Evolutionary conservation across 2,329 filamentous ascomycete species (phyloP), one percentile per base, ranked within the genome.

Genomic region (Phoma sp.): DNA sequence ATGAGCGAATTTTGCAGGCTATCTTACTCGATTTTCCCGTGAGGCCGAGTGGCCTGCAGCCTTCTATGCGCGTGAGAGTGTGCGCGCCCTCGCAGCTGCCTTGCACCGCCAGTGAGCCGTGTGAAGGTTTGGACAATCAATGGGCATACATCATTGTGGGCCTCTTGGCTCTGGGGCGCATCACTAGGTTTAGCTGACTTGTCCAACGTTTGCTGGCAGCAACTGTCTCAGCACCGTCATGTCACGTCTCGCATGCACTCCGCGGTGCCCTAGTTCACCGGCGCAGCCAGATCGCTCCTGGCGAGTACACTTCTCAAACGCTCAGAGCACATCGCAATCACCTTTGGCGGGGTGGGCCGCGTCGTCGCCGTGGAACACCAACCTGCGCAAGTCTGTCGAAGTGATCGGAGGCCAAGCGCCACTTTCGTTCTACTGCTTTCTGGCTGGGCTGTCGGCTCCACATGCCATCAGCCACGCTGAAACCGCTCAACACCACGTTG

Each of bases 401-500:
- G 25, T 28, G 26, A 43, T 39, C 53, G 30, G 30, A 37, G 37
- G 43, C 53, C 38, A 53, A 53, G 53, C 54, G 50, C 45, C 54
- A 50, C 48, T 28, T 33, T 29, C 33, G 42, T 45, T 56, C 53
- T 30, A 40, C 48, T 38, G 53, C 52, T 47, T 52, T 34, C 47
- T 56, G 57, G 46, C 46, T 49, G 39, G 23, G 33, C 32, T 51
- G 47, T 38, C 50, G 54, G 58, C 51, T 51, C 53, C 54, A 53
- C 48, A 53, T 57, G 52, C 50, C 48, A 43, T 42, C 38, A 42
- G 47, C 59, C 62, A 61, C 59, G 58, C 61, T 68, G 67, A 70
- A 71, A 70, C 67, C 28, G 37, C 60, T 70, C 68, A 70, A 70
- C 68, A 71, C 68, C 67, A 70, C 61, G 55, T 62, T 59, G 53